Evolutionary conservation across 306 rosid genomes (phyloP), one percentile per base, ranked within the genome.

Genomic region (Myrica gale): DNA sequence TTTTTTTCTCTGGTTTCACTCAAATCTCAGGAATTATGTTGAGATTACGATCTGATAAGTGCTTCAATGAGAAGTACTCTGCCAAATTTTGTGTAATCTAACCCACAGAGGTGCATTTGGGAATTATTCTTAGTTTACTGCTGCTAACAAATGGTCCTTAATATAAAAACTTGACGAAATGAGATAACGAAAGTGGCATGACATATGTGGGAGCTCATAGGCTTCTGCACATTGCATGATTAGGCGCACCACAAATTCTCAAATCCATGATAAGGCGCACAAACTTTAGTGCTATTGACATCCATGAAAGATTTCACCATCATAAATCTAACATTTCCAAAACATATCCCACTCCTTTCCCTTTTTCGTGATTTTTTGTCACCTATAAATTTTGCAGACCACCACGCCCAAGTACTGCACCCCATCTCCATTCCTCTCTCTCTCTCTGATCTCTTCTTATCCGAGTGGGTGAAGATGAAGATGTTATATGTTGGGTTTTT

Each of bases 351-450:
- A 11, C 8, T 39, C 3, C 17, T 10, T 15, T 32, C 32, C 15
- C 4, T 32, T 37, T 37, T 60, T 5, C 15, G 57, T 12, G 26
- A 12, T 16, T 15, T 57, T 57, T 17, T 20, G n/a, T 83, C 68
- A 13, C 60, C 74, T 82, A 85, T 85, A 84, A 84, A 80, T 87
- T 52, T 20, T 45, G 52, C 75, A 68, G 78, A 68, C 32, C 60
- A 16, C 48, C 45, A 42, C 19, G 16, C 53, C 62, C 53, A 48
- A n/a, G 43, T 20, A 39, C 79, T 48, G 53, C 53, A 48, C 76
- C 57, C 77, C 41, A 62, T 66, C 66, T 13, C 53, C 7, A n/a
- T 6, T 8, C 7, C 7, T 15, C 9, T 17, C 17, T 42, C 69
- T 19, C 9, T 26, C 4, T 16, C 63, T 45, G 37, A 32, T 32